phyloP scores from a whole-genome alignment of 2,329 filamentous ascomycete species.

The Teratosphaeria viscida region DNA sequence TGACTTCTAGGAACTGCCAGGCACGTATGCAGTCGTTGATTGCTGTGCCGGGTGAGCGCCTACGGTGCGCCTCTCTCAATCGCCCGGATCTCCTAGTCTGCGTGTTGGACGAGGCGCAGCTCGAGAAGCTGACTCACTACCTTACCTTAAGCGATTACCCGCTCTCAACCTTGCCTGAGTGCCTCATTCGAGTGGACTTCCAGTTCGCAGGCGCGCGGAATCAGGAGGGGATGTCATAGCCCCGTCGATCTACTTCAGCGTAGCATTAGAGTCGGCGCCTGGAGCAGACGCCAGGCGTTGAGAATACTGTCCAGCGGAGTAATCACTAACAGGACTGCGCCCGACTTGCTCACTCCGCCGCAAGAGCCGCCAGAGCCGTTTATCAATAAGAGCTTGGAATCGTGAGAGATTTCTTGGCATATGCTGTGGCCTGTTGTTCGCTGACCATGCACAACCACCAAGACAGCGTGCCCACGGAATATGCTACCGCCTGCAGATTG shows the following conservation, averaged over 20 bases:
- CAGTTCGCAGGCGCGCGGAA: not conserved
- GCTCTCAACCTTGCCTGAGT: not conserved
- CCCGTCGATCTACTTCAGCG: not conserved
- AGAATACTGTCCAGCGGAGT: not conserved
- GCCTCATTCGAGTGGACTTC: not conserved
- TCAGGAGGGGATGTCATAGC: not conserved
- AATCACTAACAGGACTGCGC: not conserved
- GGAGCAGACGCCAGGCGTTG: not conserved
- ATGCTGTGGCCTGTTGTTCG: not conserved
- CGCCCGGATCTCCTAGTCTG: not conserved
- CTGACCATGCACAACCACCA: conserved; percentile 1
- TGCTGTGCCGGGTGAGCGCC: not conserved
- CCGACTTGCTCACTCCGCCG: not conserved
- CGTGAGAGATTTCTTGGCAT: not conserved
- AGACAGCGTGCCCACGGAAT: not conserved
- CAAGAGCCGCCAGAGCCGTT: not conserved
- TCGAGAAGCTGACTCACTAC: not conserved
- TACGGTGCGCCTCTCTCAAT: not conserved
- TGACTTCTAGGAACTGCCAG: not conserved
- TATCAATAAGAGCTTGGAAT: not conserved
- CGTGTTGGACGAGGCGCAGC: not conserved
- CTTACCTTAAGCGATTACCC: not conserved
- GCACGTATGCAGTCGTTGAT: not conserved
- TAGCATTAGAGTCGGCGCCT: not conserved
- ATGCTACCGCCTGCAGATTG: conserved; percentile 4